Evolutionary conservation across 495 filamentous ascomycete species (phyloP), one percentile per base, ranked within the genome.

Genomic region (Talaromyces adpressus): DNA sequence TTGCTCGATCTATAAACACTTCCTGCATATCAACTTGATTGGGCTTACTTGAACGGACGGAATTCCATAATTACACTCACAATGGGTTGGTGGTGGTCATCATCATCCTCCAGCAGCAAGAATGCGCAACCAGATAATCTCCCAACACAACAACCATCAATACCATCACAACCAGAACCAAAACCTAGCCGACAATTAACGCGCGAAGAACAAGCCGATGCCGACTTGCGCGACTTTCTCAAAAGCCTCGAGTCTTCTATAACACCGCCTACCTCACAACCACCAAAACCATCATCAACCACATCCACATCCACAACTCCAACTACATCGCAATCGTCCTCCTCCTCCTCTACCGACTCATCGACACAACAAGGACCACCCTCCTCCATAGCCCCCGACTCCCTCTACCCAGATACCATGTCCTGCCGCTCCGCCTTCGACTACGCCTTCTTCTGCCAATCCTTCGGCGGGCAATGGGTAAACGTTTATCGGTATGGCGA

Each of bases 391-490:
- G 73, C 79, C 45, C 78, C 83, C 67, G 84, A 87, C 39, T 83
- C 87, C 64, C 80, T 89, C 62, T 90, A 93, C 65, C 87, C 91
- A 1, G 86, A 84, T 47, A 87, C 77, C 64, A 92, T 97, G 86
- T 93, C 89, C 71, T 98, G 94, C 81, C 86, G 91, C 62, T 77
- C 85, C 57, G 88, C 91, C 70, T 98, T 98, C 81, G 94, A 98
- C 80, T 81, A 84, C 59, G 92, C 95, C 59, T 98, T 90, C 83
- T 91, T 97, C 84, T 98, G 94, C 82, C 89, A 94, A 69, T 93
- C 91, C 0, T 81, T 95, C 3, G 94, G 92, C 25, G 90, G 93
- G 0, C 91, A 97, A 71, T 94, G 93, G 77, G 81, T 86, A 65
- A 84, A 88, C 66, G 79, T 98, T 7, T 98, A 98, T 82, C 89